These are phyloP conservation scores for Vigna trinervia DNA, from an alignment of 306 rosid genomes.

Conservation along the genomic window DNA sequence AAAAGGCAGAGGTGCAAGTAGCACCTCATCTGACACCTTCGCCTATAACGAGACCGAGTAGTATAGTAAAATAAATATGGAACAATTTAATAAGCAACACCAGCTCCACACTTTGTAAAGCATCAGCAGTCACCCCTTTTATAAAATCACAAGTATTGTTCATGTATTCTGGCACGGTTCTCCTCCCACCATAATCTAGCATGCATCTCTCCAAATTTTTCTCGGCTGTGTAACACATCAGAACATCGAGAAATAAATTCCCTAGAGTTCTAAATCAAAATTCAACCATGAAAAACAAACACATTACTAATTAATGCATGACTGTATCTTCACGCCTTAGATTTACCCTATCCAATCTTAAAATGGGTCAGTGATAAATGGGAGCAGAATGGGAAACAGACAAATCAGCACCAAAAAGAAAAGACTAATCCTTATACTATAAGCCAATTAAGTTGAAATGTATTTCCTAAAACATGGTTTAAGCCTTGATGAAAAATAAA, in stretches of 20 bases:
- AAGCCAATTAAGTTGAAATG: not conserved
- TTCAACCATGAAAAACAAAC: slow-evolving; percentile 2
- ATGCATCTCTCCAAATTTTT: slow-evolving; percentile 90
- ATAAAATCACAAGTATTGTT: slow-evolving; percentile 74
- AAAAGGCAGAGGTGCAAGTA: slow-evolving; percentile 54
- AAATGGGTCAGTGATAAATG: slow-evolving; percentile 7
- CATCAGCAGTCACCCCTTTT: slow-evolving; percentile 39
- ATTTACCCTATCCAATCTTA: slow-evolving; percentile 10
- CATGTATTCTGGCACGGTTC: slow-evolving; percentile 92
- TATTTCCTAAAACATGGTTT: not conserved
- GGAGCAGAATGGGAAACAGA: slow-evolving; percentile 28
- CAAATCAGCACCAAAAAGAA: slow-evolving; percentile 14
- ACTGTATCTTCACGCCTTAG: slow-evolving; percentile 22
- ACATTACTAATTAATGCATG: not conserved
- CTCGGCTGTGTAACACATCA: slow-evolving; percentile 69
- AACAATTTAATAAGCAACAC: slow-evolving; percentile 54
- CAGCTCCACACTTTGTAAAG: slow-evolving; percentile 56
- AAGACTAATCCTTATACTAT: not conserved
- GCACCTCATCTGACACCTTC: slow-evolving; percentile 55
- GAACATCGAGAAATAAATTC: slow-evolving; percentile 34
- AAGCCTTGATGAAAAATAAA: too few relatives aligned
- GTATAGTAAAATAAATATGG: slow-evolving; percentile 55
- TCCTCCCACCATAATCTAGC: slow-evolving; percentile 99
- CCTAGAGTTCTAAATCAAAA: slow-evolving; percentile 34
- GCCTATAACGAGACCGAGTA: slow-evolving; percentile 58